These are phyloP conservation scores for Aspergillus fumigatiaffinis DNA, from an alignment of 2,329 filamentous ascomycete species.

Conservation along the genomic window DNA sequence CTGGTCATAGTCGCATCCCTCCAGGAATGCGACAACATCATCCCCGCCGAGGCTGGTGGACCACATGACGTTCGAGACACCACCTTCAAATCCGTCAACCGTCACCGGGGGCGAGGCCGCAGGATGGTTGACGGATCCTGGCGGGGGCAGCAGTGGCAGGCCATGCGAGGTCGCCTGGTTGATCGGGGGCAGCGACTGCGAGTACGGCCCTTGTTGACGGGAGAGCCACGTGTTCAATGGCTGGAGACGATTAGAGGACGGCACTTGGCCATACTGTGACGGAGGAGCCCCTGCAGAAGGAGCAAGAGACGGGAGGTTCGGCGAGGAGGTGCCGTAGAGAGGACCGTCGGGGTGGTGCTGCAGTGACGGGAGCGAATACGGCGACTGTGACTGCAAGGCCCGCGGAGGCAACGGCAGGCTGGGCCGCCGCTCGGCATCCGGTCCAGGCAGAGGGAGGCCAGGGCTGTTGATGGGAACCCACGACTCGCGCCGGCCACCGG, in stretches of 20 bases:
- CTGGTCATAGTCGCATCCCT: constrained; percentile 32
- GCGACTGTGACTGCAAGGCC: constrained; percentile 31
- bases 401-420: constrained; percentile 36
- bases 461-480: constrained; percentile 41
- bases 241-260: constrained; percentile 34
- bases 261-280: constrained; percentile 23
- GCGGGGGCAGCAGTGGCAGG: constrained; percentile 34
- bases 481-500: constrained; percentile 35
- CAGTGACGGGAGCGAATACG: constrained; percentile 32
- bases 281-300: constrained; percentile 3
- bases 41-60: constrained; percentile 36
- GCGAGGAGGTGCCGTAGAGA: constrained; percentile 28
- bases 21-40: constrained; percentile 35
- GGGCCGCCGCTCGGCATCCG: constrained; percentile 34
- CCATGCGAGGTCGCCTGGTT: constrained; percentile 29
- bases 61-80: constrained; percentile 21
- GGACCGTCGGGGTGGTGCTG: constrained; percentile 32
- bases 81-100: constrained; percentile 22
- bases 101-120: constrained; percentile 29
- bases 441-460: constrained; percentile 26
- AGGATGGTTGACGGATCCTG: constrained; percentile 28
- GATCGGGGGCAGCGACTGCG: constrained; percentile 38
- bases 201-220: constrained; percentile 30
- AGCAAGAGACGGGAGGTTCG: constrained; percentile 30
- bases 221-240: constrained; percentile 39